phyloP scores from a whole-genome alignment of 139 green algal genomes.

The Chlamydomonas incerta region DNA sequence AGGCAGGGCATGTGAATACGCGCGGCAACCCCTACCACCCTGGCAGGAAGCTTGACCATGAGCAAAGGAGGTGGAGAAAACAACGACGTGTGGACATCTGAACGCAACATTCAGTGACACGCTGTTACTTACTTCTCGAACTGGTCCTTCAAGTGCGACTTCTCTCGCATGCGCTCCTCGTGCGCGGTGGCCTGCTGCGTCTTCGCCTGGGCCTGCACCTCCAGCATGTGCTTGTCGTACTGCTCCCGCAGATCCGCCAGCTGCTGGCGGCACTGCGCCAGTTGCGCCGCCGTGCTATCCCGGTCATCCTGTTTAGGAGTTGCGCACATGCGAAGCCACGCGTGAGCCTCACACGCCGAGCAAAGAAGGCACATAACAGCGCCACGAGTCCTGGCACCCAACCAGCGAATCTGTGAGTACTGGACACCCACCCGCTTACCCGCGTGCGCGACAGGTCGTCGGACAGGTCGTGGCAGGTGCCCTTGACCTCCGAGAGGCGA shows the following conservation, averaged over 20 bases:
- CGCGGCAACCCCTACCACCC: too few species aligned
- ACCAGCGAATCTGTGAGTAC: too few species aligned
- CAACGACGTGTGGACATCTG: too few species aligned
- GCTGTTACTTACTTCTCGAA: constrained; percentile 55
- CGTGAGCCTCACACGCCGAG: too few species aligned
- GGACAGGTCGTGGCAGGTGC: constrained; percentile 53
- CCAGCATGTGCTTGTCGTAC: constrained; percentile 70
- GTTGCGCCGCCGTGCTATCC: constrained; percentile 8
- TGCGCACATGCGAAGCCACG: too few species aligned
- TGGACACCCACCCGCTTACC: constrained; percentile 33
- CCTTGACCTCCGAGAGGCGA: constrained; percentile 81
- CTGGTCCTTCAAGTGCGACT: constrained; percentile 60
- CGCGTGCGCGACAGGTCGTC: constrained; percentile 55
- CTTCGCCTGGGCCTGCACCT: constrained; percentile 69
- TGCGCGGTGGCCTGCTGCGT: constrained; percentile 63
- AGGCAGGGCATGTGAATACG: background rate
- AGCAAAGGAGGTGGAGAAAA: too few species aligned
- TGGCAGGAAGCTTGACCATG: too few species aligned
- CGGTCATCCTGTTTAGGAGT: constrained; percentile 48
- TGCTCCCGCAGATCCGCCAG: constrained; percentile 62
- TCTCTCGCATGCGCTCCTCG: constrained; percentile 66
- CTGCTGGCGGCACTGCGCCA: constrained; percentile 55
- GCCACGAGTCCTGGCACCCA: too few species aligned
- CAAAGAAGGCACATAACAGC: too few species aligned
- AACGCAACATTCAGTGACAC: too few species aligned